phyloP scores from a whole-genome alignment of 2,329 filamentous ascomycete genomes.

The Botryotinia narcissicola region DNA sequence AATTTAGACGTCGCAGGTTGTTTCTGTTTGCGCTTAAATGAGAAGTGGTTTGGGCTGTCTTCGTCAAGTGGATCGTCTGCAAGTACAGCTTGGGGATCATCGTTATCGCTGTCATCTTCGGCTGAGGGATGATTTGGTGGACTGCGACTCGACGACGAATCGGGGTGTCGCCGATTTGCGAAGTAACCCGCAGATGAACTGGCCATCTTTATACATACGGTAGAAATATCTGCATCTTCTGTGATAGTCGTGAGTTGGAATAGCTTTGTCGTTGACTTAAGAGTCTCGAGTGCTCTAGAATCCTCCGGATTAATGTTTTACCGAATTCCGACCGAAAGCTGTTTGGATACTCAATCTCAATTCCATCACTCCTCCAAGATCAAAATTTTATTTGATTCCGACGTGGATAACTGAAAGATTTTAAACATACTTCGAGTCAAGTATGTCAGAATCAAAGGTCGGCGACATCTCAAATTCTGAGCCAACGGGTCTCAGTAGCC shows the following conservation, averaged over 20 bases:
- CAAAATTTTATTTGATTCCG: neutral
- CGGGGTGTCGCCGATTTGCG: slow-evolving; percentile 25
- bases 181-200: slow-evolving; percentile 35
- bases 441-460: slow-evolving; percentile 9
- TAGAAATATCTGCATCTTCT: slow-evolving; percentile 22
- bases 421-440: neutral
- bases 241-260: neutral
- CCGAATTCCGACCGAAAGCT: neutral
- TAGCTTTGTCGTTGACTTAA: slow-evolving; percentile 1
- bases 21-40: slow-evolving; percentile 70
- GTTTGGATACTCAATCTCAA: neutral
- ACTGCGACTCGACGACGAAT: slow-evolving; percentile 32
- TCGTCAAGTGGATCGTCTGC: slow-evolving; percentile 54
- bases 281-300: slow-evolving; percentile 13
- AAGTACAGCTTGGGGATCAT: slow-evolving; percentile 44
- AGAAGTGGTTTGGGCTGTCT: slow-evolving; percentile 52
- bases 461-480: neutral
- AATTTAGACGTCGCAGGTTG: slow-evolving; percentile 30
- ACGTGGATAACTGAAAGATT: neutral
- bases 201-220: slow-evolving; percentile 36
- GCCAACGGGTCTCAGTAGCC: slow-evolving; percentile 22
- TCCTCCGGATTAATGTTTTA: slow-evolving; percentile 4
- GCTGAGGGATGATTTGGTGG: slow-evolving; percentile 29
- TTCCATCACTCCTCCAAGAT: neutral
- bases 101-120: slow-evolving; percentile 45